Evolutionary conservation across 2,329 filamentous ascomycete species (phyloP).

Genomic region (Aschersonia sp.): DNA sequence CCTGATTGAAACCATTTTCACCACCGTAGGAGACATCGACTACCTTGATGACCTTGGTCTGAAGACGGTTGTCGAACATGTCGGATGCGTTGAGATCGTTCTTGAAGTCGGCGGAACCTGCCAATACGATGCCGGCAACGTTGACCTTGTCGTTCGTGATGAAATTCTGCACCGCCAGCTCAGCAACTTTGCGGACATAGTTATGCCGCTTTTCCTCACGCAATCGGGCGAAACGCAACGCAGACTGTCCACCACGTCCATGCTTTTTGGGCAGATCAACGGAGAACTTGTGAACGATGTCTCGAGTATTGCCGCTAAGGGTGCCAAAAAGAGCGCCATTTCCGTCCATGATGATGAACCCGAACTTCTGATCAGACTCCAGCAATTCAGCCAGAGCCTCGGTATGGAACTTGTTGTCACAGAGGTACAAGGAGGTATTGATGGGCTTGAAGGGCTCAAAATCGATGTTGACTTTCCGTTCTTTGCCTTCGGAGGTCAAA

Average conservation of each 20-base stretch:
- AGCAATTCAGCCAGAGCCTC: slow-evolving; percentile 93
- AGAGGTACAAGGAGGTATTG: slow-evolving; percentile 98
- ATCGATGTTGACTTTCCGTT: slow-evolving; percentile 99
- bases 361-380: slow-evolving; percentile 97
- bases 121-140: slow-evolving; percentile 85
- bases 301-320: slow-evolving; percentile 90
- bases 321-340: slow-evolving; percentile 97
- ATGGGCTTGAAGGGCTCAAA: slow-evolving; percentile 99
- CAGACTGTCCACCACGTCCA: slow-evolving; percentile 98
- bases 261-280: slow-evolving; percentile 99
- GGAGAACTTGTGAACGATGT: slow-evolving; percentile 93
- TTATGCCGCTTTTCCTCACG: slow-evolving; percentile 99
- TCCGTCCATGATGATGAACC: slow-evolving; percentile 99
- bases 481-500: slow-evolving; percentile 94
- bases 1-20: slow-evolving; percentile 99
- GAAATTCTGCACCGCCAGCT: slow-evolving; percentile 96
- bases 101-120: slow-evolving; percentile 98
- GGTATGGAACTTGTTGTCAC: slow-evolving; percentile 99
- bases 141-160: slow-evolving; percentile 98
- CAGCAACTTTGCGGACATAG: slow-evolving; percentile 97
- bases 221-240: slow-evolving; percentile 96
- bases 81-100: slow-evolving; percentile 97
- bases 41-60: slow-evolving; percentile 95
- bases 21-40: slow-evolving; percentile 98
- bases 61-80: slow-evolving; percentile 85